Base-by-base conservation (phyloP, 352 stramenopile species). In the Phytophthora pinifolia region DNA sequence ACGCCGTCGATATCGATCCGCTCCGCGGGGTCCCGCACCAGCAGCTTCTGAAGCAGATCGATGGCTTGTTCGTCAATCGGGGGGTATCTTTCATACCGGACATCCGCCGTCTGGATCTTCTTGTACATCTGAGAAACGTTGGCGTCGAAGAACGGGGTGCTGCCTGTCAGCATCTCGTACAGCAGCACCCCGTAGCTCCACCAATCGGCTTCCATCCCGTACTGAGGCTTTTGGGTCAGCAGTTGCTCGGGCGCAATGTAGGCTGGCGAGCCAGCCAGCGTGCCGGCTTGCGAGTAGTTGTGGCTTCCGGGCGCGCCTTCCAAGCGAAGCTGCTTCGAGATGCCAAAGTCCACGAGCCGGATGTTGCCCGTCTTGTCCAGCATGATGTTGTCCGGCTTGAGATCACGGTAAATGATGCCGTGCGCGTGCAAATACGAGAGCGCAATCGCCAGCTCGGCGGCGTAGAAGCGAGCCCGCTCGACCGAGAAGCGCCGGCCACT, bases 321-420 rank as follows among this genome's bases (percentile, higher is more conserved):
- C 14, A 74, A 41, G 13, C 63, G 73, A 17, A 95, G 63, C 47
- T 94, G 80, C 68, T 96, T 96, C 14, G 84, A 96, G 39, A 96
- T 92, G 30, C 88, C 88, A 51, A 96, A 96, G 58, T 96, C 88
- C 34, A 94, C 85, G n/a, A 96, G 65, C 4, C 83, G 82, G 52
- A 95, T 92, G 62, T 96, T 88, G 10, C 88, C 88, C 8, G 71
- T 81, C 55, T 87, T 79, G 63, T 96, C 88, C 6, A 96, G 72
- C 84, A 96, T 92, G 43, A 96, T 89, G 57, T 96, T 96, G 61
- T 94, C 86, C 0, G 84, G 83, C 62, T 96, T 96, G 37, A 96
- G 65, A 53, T 96, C 86, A 43, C 86, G 84, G 66, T 96, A 93
- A 38, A 93, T 89, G 55, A 94, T 93, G 44, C 77, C 81, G 37